Conservation (phyloP, 2,329 filamentous ascomycete genomes). For the Pyricularia grisea region DNA sequence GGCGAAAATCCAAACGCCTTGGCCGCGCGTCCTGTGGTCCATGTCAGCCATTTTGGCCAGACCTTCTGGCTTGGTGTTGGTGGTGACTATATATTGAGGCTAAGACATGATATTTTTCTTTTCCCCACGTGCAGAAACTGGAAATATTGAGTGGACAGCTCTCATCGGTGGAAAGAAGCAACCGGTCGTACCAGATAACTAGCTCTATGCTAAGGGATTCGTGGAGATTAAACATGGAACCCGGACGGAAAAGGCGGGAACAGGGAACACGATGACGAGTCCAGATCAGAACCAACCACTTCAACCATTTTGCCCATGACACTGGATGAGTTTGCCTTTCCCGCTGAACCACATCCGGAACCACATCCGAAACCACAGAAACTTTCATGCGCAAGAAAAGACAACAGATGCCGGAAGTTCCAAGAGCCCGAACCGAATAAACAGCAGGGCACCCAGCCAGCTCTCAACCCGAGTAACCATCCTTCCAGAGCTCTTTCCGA, state of each 20-base stretch:
- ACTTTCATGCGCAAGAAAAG: neutral
- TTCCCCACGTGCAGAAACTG: neutral
- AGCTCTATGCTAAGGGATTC: neutral
- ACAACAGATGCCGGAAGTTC: neutral
- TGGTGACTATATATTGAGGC: neutral
- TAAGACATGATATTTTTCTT: neutral
- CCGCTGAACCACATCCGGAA: neutral
- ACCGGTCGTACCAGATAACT: neutral
- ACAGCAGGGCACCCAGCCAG: neutral
- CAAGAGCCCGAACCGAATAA: neutral
- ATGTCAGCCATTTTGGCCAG: neutral
- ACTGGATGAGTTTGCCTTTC: neutral
- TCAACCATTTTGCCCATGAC: neutral
- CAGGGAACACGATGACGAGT: neutral
- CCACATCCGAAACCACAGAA: too few species aligned
- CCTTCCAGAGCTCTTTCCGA: constrained; percentile 74
- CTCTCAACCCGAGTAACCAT: constrained; percentile 31
- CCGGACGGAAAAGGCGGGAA: neutral
- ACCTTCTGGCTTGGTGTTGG: neutral
- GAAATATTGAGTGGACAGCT: neutral
- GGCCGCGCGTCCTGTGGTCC: neutral
- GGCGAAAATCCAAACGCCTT: neutral
- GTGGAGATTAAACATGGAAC: neutral
- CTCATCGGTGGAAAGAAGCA: neutral
- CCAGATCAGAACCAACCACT: neutral